A percentile compares a stretch with the other conserved stretches of the same genome.
These are phyloP conservation scores for Pythium periplocum DNA, from an alignment of 352 stramenopile genomes.

Conservation along the genomic window DNA sequence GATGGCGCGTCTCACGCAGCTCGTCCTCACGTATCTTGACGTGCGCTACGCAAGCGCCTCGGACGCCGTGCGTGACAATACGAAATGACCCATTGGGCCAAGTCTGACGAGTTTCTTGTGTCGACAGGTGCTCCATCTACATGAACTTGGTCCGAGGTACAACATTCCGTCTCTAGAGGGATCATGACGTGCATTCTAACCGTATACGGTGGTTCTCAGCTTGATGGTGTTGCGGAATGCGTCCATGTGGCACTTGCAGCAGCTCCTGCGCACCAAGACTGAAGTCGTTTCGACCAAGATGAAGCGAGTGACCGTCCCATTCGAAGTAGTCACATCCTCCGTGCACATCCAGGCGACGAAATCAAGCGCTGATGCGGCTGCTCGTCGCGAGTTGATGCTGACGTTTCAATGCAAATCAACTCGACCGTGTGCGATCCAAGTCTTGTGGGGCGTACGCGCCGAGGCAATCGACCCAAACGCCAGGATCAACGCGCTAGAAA, in stretches of 20 bases:
- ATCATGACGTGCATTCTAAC: neutral
- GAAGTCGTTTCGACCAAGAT: slow-evolving; percentile 30
- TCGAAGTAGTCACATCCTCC: slow-evolving; percentile 33
- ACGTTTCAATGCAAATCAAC: too few relatives aligned
- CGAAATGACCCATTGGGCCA: too few relatives aligned
- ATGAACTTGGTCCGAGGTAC: slow-evolving; percentile 23
- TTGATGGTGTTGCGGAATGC: slow-evolving; percentile 41
- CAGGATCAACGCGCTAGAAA: too few relatives aligned
- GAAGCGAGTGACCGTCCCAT: slow-evolving; percentile 34
- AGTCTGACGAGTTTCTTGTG: neutral
- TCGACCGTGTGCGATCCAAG: neutral
- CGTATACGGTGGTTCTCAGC: slow-evolving; percentile 15
- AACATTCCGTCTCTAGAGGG: neutral
- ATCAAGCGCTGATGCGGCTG: too few relatives aligned
- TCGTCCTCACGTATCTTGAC: slow-evolving; percentile 32
- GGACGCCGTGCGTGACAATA: slow-evolving; percentile 22
- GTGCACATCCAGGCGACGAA: slow-evolving; percentile 13
- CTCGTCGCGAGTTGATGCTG: too few relatives aligned
- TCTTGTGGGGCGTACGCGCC: slow-evolving; percentile 15
- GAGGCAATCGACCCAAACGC: slow-evolving; percentile 3
- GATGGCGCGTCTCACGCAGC: slow-evolving; percentile 33
- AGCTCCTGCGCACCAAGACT: slow-evolving; percentile 45
- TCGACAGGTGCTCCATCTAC: slow-evolving; percentile 18
- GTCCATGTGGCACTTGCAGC: slow-evolving; percentile 63
- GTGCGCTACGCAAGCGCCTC: slow-evolving; percentile 31